Evolutionary conservation across 78 protist species (phyloP), one percentile per base, ranked within the genome.

Genomic region (Chrysochromulina parva): DNA sequence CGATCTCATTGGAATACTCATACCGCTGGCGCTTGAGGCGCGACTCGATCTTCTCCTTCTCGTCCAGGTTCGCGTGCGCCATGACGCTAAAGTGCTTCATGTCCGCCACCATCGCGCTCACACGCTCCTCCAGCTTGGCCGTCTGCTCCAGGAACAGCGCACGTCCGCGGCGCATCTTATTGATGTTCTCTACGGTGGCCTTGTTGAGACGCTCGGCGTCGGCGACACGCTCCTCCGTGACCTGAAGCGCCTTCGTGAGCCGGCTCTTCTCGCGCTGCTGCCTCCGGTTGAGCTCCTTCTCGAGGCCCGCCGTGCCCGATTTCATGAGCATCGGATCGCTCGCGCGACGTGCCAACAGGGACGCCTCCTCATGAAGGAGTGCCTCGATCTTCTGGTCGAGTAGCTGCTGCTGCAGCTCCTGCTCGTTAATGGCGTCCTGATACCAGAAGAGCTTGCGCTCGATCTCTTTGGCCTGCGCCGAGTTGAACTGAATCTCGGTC

Each of bases 31-130:
- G 80, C 52, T 38, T 71, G 52, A 71, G 52, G 52, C 80, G 38
- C 52, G 52, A 38, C 80, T 71, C 80, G 52, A 38, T 10, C 80
- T 71, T 71, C 80, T 71, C 80, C 80, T 71, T 71, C 80, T 71
- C 80, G 80, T 71, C 80, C 16, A 71, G 16, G 16, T 38, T n/a
- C 13, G 80, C 80, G 52, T 71, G 80, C 80, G 80, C 80, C 20
- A 16, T 6, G 2, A n/a, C 52, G 52, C 7, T 58, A 14, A 71
- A 71, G 80, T 71, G 80, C 52, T 71, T 71, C 80, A 71, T 71
- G 80, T 71, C 80, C 14, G 47, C 52, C 13, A 4, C 17, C 80
- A 71, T 71, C 47, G 80, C 47, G 17, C 52, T 14, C 52, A n/a
- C 80, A 11, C 80, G 38, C 80, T 71, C 80, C 16, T 24, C 28